Evolutionary conservation across 2,329 filamentous ascomycete genomes (phyloP).

Genomic region (Fusarium circinatum): DNA sequence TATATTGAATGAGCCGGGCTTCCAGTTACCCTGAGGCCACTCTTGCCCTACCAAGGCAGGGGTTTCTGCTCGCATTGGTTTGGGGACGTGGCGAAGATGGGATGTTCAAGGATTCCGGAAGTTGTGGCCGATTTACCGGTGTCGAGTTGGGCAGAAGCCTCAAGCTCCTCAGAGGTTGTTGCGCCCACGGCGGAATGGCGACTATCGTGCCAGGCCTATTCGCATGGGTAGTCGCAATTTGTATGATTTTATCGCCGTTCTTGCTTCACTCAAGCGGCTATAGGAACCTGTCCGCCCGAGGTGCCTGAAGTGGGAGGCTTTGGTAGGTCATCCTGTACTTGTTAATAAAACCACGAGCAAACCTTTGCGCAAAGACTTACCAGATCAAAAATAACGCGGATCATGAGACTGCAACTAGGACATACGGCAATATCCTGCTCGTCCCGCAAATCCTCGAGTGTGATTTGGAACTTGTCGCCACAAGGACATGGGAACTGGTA

Average conservation of each 20-base stretch:
- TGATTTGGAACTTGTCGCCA: slow-evolving; percentile 95
- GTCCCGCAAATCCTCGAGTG: slow-evolving; percentile 83
- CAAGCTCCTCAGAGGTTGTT: background rate
- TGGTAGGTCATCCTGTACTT: slow-evolving; percentile 57
- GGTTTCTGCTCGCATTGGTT: background rate
- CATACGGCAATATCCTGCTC: slow-evolving; percentile 96
- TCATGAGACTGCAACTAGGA: slow-evolving; percentile 97
- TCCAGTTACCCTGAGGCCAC: background rate
- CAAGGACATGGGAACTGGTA: slow-evolving; percentile 98
- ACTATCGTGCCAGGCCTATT: background rate
- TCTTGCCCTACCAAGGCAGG: background rate
- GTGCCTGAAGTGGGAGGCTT: slow-evolving; percentile 50
- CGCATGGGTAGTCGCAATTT: background rate
- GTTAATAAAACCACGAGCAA: background rate
- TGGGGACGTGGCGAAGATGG: background rate
- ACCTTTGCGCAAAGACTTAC: slow-evolving; percentile 59
- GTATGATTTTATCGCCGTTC: slow-evolving; percentile 3
- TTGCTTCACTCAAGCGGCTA: slow-evolving; percentile 51
- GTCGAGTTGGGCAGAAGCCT: background rate
- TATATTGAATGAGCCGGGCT: background rate
- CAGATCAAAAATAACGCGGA: slow-evolving; percentile 89
- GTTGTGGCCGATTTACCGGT: background rate
- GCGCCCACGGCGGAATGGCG: background rate
- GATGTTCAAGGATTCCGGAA: background rate
- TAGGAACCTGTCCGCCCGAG: slow-evolving; percentile 50